Evolutionary conservation across 352 stramenopile genomes (phyloP).

Genomic region (Blastocystis sp.): DNA sequence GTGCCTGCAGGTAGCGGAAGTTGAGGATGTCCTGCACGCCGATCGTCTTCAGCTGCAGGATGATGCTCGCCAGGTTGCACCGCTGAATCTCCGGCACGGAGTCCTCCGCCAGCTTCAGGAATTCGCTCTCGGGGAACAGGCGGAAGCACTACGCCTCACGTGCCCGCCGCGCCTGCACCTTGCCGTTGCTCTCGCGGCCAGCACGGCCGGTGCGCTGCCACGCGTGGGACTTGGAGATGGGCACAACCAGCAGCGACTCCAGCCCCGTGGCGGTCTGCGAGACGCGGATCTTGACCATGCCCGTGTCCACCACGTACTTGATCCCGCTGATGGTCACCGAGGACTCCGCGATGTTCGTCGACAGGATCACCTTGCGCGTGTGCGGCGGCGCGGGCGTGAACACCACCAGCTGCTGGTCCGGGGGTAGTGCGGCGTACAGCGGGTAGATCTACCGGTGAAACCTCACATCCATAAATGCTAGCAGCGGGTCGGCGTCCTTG

Average conservation of each 20-base stretch:
- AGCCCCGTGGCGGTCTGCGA: slow-evolving; percentile 82
- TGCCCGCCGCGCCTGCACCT: slow-evolving; percentile 64
- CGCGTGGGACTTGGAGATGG: slow-evolving; percentile 83
- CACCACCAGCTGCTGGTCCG: slow-evolving; percentile 87
- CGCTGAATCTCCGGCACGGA: slow-evolving; percentile 77
- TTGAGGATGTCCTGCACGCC: slow-evolving; percentile 77
- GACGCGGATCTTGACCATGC: slow-evolving; percentile 85
- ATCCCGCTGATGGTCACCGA: slow-evolving; percentile 97
- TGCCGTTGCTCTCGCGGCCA: slow-evolving; percentile 79
- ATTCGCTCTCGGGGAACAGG: slow-evolving; percentile 77
- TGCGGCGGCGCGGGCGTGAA: slow-evolving; percentile 80
- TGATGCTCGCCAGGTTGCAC: slow-evolving; percentile 76
- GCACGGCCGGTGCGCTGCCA: slow-evolving; percentile 84
- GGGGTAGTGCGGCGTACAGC: slow-evolving; percentile 89
- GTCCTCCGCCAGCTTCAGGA: slow-evolving; percentile 66
- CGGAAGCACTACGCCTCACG: slow-evolving; percentile 71
- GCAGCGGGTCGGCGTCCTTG: slow-evolving; percentile 54
- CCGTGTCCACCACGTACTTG: slow-evolving; percentile 91
- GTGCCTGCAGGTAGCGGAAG: slow-evolving; percentile 84
- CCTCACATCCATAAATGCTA: background rate
- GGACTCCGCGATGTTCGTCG: slow-evolving; percentile 91
- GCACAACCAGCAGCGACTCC: slow-evolving; percentile 82
- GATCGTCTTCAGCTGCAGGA: slow-evolving; percentile 80
- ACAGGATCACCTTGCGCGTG: slow-evolving; percentile 77
- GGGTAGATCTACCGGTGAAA: slow-evolving; percentile 79